These are phyloP conservation scores for Xylaria flabelliformis DNA, from an alignment of 495 filamentous ascomycete species.

Conservation along the genomic window DNA sequence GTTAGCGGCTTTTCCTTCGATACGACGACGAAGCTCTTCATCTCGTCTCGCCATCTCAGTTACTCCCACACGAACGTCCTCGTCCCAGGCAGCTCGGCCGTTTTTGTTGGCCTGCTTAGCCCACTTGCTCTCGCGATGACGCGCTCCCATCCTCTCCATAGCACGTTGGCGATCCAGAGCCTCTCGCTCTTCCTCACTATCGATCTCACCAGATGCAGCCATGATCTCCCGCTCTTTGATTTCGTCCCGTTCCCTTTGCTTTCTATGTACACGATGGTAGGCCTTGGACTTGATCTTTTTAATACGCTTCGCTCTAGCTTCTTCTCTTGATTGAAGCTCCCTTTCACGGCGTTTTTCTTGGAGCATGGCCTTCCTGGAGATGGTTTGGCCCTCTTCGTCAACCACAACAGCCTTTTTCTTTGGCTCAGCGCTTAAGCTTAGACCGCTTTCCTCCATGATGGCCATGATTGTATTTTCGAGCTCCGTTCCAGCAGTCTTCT, in stretches of 20 bases:
- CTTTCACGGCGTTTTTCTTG: slow-evolving; percentile 79
- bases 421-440: slow-evolving; percentile 58
- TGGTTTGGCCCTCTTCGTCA: slow-evolving; percentile 70
- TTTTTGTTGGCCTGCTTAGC: slow-evolving; percentile 85
- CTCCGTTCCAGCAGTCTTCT: slow-evolving; percentile 70
- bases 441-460: slow-evolving; percentile 87
- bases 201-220: slow-evolving; percentile 66
- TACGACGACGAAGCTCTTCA: slow-evolving; percentile 82
- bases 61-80: slow-evolving; percentile 76
- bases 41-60: slow-evolving; percentile 83
- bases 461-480: slow-evolving; percentile 83
- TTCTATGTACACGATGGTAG: slow-evolving; percentile 89
- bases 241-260: slow-evolving; percentile 75
- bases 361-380: slow-evolving; percentile 72
- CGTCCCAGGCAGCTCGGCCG: slow-evolving; percentile 81
- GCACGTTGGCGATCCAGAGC: slow-evolving; percentile 79
- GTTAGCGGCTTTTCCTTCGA: slow-evolving; percentile 72
- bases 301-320: slow-evolving; percentile 84
- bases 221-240: slow-evolving; percentile 74
- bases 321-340: slow-evolving; percentile 90
- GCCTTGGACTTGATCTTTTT: slow-evolving; percentile 99
- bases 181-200: slow-evolving; percentile 78
- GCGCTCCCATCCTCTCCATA: slow-evolving; percentile 84
- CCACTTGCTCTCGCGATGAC: slow-evolving; percentile 93
- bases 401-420: slow-evolving; percentile 70